Conservation (phyloP, 108 stramenopile species). For the Tribonema minus region DNA sequence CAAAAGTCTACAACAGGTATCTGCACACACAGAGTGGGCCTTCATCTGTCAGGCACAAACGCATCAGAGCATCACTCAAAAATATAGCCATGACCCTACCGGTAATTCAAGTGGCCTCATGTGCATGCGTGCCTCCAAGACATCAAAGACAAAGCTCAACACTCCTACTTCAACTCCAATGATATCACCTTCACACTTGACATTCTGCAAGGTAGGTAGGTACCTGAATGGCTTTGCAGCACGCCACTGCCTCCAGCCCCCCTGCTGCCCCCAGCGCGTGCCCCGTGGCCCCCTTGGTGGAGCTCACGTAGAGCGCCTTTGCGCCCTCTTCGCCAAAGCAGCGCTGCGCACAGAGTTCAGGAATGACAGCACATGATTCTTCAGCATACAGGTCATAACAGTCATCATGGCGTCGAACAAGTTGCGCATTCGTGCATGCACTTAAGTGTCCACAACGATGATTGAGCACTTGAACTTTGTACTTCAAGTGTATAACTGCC, state of each 20-base stretch:
- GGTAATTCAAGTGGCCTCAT: neutral
- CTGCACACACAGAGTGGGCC: neutral
- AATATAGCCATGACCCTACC: neutral
- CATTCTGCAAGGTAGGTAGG: neutral
- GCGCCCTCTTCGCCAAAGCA: conserved; percentile 16
- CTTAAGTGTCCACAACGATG: too few relatives aligned
- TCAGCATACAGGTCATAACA: too few relatives aligned
- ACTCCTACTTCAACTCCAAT: neutral
- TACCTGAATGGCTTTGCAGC: conserved; percentile 64
- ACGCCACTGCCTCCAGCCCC: conserved; percentile 81
- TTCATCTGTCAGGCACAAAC: neutral
- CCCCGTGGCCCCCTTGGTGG: conserved; percentile 85
- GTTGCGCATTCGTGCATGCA: too few relatives aligned
- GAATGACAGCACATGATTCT: too few relatives aligned
- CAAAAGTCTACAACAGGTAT: neutral
- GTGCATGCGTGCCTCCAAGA: neutral
- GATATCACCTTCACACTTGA: neutral
- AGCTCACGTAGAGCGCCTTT: conserved; percentile 67
- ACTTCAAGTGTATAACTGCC: too few relatives aligned
- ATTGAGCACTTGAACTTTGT: too few relatives aligned
- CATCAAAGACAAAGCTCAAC: neutral
- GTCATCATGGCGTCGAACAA: too few relatives aligned
- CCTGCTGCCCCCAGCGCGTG: conserved; percentile 93
- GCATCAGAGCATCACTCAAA: neutral
- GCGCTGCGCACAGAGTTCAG: too few relatives aligned